phyloP scores from a whole-genome alignment of 768 basidiomycete genomes.

The Lanmaoa pseudosensibilis region DNA sequence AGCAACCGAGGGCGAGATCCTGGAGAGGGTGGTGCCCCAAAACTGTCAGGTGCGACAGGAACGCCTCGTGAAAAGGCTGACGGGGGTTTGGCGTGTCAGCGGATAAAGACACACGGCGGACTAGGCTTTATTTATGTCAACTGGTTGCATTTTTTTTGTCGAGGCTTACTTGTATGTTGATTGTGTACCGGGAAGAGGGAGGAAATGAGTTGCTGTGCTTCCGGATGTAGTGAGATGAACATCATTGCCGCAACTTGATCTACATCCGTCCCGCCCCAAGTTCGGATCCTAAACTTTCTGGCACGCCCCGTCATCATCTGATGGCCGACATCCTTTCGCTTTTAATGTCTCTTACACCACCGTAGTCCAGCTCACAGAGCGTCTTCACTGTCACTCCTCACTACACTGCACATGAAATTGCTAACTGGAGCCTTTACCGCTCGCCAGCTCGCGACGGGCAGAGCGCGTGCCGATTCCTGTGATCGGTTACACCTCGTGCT shows the following conservation, averaged over 20 bases:
- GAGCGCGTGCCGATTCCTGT: conserved; percentile 16
- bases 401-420: conserved; percentile 18
- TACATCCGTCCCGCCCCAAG: conserved; percentile 12
- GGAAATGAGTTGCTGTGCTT: conserved; percentile 1
- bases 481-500: conserved; percentile 39
- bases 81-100: conserved; percentile 12
- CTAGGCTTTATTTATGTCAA: conserved; percentile 30
- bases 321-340: conserved; percentile 8
- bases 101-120: conserved; percentile 9
- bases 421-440: conserved; percentile 1
- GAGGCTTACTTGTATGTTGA: conserved; percentile 6
- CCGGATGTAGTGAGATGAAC: conserved; percentile 6
- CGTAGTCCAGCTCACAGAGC: neutral
- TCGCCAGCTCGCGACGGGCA: conserved; percentile 6
- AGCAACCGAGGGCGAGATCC: neutral
- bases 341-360: conserved; percentile 10
- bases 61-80: conserved; percentile 17
- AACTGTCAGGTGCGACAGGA: conserved; percentile 32
- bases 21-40: conserved; percentile 29
- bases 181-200: neutral
- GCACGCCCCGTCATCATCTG: conserved; percentile 11
- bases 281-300: conserved; percentile 15
- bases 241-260: conserved; percentile 10
- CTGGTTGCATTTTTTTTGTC: conserved; percentile 9
- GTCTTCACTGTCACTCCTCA: conserved; percentile 7